Evolutionary conservation across 2,329 filamentous ascomycete genomes (phyloP).

Genomic region (Paecilomyces sp.): DNA sequence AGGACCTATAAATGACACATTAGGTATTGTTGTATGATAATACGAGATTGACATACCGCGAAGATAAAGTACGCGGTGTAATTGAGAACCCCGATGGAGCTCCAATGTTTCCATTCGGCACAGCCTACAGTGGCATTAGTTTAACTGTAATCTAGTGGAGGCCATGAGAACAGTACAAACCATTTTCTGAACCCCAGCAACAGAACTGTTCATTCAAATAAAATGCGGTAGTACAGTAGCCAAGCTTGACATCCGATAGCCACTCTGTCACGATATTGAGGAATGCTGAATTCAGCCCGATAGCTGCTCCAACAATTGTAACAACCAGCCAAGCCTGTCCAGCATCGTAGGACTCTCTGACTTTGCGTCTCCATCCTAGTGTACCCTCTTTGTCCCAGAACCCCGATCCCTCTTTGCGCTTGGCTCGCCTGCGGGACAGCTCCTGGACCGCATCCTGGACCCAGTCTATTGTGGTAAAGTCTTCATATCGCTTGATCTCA

Average conservation of each 20-base stretch:
- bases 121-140: slow-evolving; percentile 51
- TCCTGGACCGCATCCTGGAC: slow-evolving; percentile 94
- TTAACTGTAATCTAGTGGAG: background rate
- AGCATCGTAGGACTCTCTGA: slow-evolving; percentile 86
- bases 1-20: slow-evolving; percentile 45
- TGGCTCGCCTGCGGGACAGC: slow-evolving; percentile 70
- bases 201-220: slow-evolving; percentile 97
- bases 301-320: slow-evolving; percentile 81
- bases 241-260: slow-evolving; percentile 90
- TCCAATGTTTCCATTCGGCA: slow-evolving; percentile 84
- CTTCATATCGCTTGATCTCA: slow-evolving; percentile 97
- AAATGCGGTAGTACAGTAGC: slow-evolving; percentile 91
- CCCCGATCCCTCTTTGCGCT: slow-evolving; percentile 63
- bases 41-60: slow-evolving; percentile 49
- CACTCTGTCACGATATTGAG: slow-evolving; percentile 96
- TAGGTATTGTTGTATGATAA: background rate
- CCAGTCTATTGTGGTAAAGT: slow-evolving; percentile 96
- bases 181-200: slow-evolving; percentile 91
- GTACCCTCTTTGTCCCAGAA: slow-evolving; percentile 63
- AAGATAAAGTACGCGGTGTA: slow-evolving; percentile 85
- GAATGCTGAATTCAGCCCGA: slow-evolving; percentile 86
- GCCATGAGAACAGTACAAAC: slow-evolving; percentile 32
- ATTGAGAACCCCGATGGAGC: slow-evolving; percentile 66
- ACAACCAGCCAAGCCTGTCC: slow-evolving; percentile 98
- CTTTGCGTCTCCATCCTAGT: slow-evolving; percentile 70